A percentile compares a stretch with the other conserved stretches of the same genome.
Evolutionary conservation across 495 filamentous ascomycete species (phyloP).

Genomic region (Daldinia grandis): DNA sequence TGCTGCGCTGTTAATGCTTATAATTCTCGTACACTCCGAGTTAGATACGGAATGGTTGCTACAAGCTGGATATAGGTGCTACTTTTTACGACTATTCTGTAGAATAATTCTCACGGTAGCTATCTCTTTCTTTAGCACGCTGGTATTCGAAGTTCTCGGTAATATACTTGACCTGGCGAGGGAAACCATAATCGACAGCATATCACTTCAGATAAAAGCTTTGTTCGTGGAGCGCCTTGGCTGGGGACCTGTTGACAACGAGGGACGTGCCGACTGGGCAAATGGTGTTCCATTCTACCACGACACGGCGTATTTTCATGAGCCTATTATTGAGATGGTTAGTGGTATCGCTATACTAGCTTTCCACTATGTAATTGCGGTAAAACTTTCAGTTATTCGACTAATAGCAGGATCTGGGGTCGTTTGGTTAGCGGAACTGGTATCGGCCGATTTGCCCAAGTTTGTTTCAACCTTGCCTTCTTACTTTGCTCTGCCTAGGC

Average conservation of each 20-base stretch:
- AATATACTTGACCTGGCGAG: constrained; percentile 6
- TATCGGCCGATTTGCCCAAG: background rate
- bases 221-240: constrained; percentile 12
- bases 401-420: background rate
- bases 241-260: constrained; percentile 22
- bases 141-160: constrained; percentile 31
- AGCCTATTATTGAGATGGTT: constrained; percentile 2
- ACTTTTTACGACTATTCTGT: constrained; percentile 19
- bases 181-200: background rate
- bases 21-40: constrained; percentile 16
- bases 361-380: constrained; percentile 13
- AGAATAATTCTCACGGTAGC: constrained; percentile 23
- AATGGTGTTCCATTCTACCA: constrained; percentile 4
- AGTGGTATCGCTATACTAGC: background rate
- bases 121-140: constrained; percentile 33
- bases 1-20: constrained; percentile 6
- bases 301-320: constrained; percentile 8
- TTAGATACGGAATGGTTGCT: constrained; percentile 27
- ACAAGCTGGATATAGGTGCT: constrained; percentile 11
- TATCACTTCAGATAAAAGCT: constrained; percentile 2
- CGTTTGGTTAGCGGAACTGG: background rate
- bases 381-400: constrained; percentile 1
- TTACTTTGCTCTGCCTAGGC: constrained; percentile 17
- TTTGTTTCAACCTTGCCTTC: constrained; percentile 7
- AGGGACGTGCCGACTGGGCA: constrained; percentile 8